These are phyloP conservation scores for Quaeritorhiza haematococci DNA, from an alignment of 371 early-diverging fungal genomes.

Conservation along the genomic window DNA sequence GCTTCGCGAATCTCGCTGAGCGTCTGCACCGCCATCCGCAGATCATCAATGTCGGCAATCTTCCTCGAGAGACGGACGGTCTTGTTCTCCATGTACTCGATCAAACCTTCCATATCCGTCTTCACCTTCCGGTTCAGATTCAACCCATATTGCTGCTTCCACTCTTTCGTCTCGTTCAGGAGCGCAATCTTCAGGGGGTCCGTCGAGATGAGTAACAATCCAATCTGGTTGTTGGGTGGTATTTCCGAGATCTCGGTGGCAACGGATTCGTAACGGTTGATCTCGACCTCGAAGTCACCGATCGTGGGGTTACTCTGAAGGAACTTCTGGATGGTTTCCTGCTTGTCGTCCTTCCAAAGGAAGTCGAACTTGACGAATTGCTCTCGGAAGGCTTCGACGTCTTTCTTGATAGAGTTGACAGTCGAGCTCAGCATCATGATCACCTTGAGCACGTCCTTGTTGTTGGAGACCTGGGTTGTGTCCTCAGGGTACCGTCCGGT, in stretches of 20 bases:
- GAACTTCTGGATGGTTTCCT: conserved; percentile 52
- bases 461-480: conserved; percentile 53
- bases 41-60: conserved; percentile 57
- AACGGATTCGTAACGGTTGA: conserved; percentile 53
- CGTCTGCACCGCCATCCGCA: conserved; percentile 51
- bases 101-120: conserved; percentile 55
- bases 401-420: conserved; percentile 58
- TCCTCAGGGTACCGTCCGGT: conserved; percentile 47
- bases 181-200: conserved; percentile 55
- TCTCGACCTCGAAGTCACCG: conserved; percentile 55
- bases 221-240: conserved; percentile 47
- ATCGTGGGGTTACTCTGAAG: conserved; percentile 46
- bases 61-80: conserved; percentile 47
- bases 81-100: conserved; percentile 59
- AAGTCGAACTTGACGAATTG: conserved; percentile 57
- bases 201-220: conserved; percentile 46
- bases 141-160: conserved; percentile 58
- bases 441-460: conserved; percentile 58
- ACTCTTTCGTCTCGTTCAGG: conserved; percentile 52
- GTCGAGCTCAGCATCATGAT: conserved; percentile 45
- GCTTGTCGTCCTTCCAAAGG: conserved; percentile 58
- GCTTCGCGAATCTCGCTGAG: conserved; percentile 53
- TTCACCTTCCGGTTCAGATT: conserved; percentile 58
- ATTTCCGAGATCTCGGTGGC: conserved; percentile 52
- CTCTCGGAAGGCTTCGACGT: conserved; percentile 54